Evolutionary conservation across 768 basidiomycete genomes (phyloP).

Genomic region (Coprinellus micaceus): DNA sequence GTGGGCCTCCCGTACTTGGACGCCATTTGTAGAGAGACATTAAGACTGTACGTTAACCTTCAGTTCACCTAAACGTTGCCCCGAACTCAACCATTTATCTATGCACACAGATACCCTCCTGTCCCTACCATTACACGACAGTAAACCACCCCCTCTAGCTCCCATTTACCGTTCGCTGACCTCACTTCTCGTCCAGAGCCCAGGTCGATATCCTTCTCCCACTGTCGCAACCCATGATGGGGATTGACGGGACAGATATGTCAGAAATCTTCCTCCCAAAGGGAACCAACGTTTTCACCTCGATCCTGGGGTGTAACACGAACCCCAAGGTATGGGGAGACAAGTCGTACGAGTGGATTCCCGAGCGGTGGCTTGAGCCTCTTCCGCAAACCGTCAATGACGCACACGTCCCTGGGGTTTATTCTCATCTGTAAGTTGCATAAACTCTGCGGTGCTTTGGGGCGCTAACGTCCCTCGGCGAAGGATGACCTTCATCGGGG

Average conservation of each 20-base stretch:
- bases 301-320: constrained; percentile 2
- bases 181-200: constrained; percentile 22
- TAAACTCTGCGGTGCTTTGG: neutral
- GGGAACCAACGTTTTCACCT: constrained; percentile 17
- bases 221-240: constrained; percentile 23
- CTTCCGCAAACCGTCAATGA: constrained; percentile 28
- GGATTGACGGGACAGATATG: constrained; percentile 23
- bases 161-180: constrained; percentile 3
- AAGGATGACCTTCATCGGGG: constrained; percentile 5
- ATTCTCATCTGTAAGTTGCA: constrained; percentile 34
- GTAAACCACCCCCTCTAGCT: neutral
- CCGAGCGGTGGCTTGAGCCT: constrained; percentile 35
- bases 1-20: constrained; percentile 30
- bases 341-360: constrained; percentile 34
- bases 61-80: no score
- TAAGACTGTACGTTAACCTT: constrained; percentile 21
- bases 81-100: neutral
- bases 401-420: constrained; percentile 16
- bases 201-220: constrained; percentile 19
- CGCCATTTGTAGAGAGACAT: constrained; percentile 29
- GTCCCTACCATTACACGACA: neutral
- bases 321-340: constrained; percentile 30
- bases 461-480: no score
- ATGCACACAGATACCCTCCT: constrained; percentile 1
- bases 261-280: constrained; percentile 19